Evolutionary conservation across 1,139 yeast genomes (phyloP), one percentile per base, ranked within the genome.

Genomic region (Suhomyces bribrorum): DNA sequence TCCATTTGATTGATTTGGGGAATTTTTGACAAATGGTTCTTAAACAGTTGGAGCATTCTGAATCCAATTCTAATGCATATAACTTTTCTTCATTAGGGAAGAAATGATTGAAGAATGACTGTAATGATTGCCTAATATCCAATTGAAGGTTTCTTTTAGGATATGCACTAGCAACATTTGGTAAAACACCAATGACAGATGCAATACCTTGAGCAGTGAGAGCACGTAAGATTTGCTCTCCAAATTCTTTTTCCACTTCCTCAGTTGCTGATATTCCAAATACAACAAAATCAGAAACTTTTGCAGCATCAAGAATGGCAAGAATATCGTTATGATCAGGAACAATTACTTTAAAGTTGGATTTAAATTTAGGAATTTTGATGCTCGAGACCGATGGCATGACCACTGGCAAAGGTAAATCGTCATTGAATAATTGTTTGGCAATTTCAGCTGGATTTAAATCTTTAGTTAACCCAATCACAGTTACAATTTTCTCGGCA

Each of bases 171-270:
- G 73, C 72, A 29, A 88, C 60, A 53, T 88, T 86, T n/a, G 92
- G 81, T 24, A 92, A 78, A 6, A 89, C 87, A 17, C 96, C 94
- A 43, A 86, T 68, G 2, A 81, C 83, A 7, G 88, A 79, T 0
- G 96, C 84, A 18, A 92, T 83, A 70, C 98, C 98, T 66, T 94
- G 98, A 14, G 92, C 78, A 54, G 87, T 89, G 31, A 90, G 75
- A 2, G 96, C 85, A 61, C 97, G 79, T 45, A 94, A 73, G 29
- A 90, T 79, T 50, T 86, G 88, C 62, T 92, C 98, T 31, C 98
- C 98, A 52, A 80, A 79, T 26, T 74, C 75, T 29, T 73, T 67
- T 46, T 84, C 90, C 31, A 90, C 95, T 63, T 92, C 97, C 38
- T 81, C 77, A 14, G 77, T 69, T 6, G 96, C 96, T 36, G 96